Percentiles rank a stretch among this genome's conserved stretches.
These are phyloP conservation scores for Cladosporium sp. DNA, from an alignment of 2,329 filamentous ascomycete genomes.

Conservation along the genomic window DNA sequence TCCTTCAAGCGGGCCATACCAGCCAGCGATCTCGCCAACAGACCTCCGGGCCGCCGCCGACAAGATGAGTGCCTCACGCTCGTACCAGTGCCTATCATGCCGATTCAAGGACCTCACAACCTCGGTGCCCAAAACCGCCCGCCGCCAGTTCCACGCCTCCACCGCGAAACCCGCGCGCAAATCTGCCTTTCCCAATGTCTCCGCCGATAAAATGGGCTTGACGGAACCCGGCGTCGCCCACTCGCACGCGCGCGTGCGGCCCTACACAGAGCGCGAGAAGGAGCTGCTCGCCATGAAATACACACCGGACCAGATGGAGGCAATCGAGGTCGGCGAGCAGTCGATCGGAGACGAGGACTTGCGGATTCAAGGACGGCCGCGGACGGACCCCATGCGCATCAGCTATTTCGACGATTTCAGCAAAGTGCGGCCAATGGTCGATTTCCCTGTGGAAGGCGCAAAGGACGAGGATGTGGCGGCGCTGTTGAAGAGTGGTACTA, in stretches of 20 bases:
- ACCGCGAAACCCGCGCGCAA: constrained; percentile 33
- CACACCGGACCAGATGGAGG: constrained; percentile 71
- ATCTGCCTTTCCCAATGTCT: constrained; percentile 40
- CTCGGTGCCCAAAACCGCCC: constrained; percentile 15
- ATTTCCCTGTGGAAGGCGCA: constrained; percentile 48
- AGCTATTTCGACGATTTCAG: constrained; percentile 80
- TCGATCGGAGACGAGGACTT: constrained; percentile 70
- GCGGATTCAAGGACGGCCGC: constrained; percentile 62
- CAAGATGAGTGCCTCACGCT: constrained; percentile 22
- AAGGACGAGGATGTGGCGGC: constrained; percentile 30
- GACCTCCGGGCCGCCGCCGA: background rate
- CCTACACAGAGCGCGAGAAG: constrained; percentile 63
- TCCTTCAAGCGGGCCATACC: background rate
- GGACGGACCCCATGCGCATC: constrained; percentile 65
- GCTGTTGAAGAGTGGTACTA: constrained; percentile 19
- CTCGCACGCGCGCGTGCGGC: constrained; percentile 22
- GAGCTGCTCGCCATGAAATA: constrained; percentile 60
- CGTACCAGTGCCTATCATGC: constrained; percentile 30
- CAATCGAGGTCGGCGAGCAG: constrained; percentile 73
- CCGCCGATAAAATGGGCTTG: constrained; percentile 33
- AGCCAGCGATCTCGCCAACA: background rate
- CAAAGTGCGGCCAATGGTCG: constrained; percentile 68
- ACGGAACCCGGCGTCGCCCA: constrained; percentile 11
- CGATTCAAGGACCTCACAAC: constrained; percentile 20
- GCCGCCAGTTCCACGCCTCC: constrained; percentile 38